phyloP scores from a whole-genome alignment of 1,284 basidiomycete species.

The Cerrena zonata region DNA sequence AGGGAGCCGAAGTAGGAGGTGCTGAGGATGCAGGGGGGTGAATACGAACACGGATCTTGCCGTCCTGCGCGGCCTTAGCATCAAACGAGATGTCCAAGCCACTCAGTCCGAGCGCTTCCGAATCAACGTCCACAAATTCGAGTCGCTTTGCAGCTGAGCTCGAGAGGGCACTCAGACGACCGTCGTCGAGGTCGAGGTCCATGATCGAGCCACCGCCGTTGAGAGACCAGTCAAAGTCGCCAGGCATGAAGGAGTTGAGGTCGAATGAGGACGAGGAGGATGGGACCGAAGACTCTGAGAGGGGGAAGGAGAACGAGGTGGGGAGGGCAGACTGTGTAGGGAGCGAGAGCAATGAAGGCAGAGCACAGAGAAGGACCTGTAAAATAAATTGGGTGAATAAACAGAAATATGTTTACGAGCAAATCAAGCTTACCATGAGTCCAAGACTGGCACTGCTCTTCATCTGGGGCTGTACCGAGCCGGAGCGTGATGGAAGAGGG shows the following conservation, averaged over 20 bases:
- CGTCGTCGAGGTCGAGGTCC: constrained; percentile 47
- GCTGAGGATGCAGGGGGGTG: constrained; percentile 42
- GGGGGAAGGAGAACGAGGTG: constrained; percentile 50
- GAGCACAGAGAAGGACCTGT: constrained; percentile 18
- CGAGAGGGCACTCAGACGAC: constrained; percentile 26
- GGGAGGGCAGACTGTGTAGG: constrained; percentile 49
- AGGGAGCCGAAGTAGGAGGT: constrained; percentile 34
- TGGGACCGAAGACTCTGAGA: constrained; percentile 33
- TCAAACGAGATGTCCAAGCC: constrained; percentile 70
- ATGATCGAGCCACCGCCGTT: constrained; percentile 39
- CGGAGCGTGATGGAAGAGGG: constrained; percentile 35
- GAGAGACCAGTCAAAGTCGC: constrained; percentile 54
- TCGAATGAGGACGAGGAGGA: constrained; percentile 41
- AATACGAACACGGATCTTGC: constrained; percentile 69
- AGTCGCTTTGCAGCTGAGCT: constrained; percentile 36
- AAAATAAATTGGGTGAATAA: constrained; percentile 5
- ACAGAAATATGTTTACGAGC: not conserved
- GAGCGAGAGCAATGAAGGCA: constrained; percentile 52
- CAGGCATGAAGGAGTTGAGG: constrained; percentile 34
- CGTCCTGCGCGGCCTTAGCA: constrained; percentile 52
- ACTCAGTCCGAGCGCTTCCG: constrained; percentile 46
- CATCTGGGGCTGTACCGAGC: constrained; percentile 38
- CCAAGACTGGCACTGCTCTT: constrained; percentile 54
- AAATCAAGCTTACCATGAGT: constrained; percentile 48
- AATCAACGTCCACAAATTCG: constrained; percentile 48